Evolutionary conservation across 2,329 filamentous ascomycete species (phyloP), one percentile per base, ranked within the genome.

Genomic region (Fusarium sp.): DNA sequence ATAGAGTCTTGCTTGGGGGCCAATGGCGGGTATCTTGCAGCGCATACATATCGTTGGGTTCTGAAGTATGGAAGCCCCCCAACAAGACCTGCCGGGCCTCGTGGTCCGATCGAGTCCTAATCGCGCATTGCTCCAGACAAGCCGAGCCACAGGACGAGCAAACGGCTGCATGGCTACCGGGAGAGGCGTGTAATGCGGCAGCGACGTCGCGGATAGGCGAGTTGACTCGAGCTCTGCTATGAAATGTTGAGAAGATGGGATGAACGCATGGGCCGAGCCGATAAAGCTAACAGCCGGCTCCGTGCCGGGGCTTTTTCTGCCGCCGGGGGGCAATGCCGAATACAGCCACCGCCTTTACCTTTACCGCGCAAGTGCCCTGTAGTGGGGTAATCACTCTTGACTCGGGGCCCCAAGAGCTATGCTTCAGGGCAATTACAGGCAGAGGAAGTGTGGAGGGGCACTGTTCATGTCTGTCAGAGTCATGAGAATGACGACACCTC

Each of bases 141-240:
- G 69, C 61, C 76, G 74, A 59, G 68, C 74, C 52, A 67, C 71
- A 49, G 75, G 74, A 56, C 77, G 75, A 63, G 74, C 75, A 65
- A 79, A 73, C 26, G 76, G 75, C 72, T 78, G 78, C 78, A 80
- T 80, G 50, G 65, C 69, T 28, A 49, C 62, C 62, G 59, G 52
- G 44, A 56, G 52, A 62, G 55, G 59, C 59, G 48, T 56, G 40
- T 40, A 24, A 50, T 49, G 56, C 58, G 56, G 53, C 58, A 33
- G 52, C 56, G 49, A 56, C 66, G 58, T 64, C 62, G 66, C 54
- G 52, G 46, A 54, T 57, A 28, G 40, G 43, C 41, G 57, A 50
- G 57, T 62, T 62, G 41, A 33, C 56, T 56, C 52, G 35, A 39
- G 44, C 43, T 54, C 56, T 53, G 51, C 43, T 54, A 54, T 35